Percentiles rank a stretch among this genome's conserved stretches.
These are phyloP conservation scores for Lignosus rhinocerotis DNA, from an alignment of 1,284 basidiomycete species.

Conservation along the genomic window DNA sequence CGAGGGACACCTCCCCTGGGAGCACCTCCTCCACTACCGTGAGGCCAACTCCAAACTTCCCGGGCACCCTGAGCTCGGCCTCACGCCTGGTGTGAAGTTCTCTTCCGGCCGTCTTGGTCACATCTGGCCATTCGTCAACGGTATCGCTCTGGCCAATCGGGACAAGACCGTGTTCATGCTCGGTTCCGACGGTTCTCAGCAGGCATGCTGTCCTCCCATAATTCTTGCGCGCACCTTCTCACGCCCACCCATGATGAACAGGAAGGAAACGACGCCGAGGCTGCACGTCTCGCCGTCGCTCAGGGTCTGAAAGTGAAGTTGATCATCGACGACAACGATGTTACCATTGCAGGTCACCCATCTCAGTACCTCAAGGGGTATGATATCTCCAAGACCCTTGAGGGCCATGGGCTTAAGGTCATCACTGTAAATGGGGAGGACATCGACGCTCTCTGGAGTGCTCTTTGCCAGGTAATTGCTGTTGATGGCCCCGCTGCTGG, in stretches of 20 bases:
- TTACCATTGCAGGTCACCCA: slow-evolving; percentile 85
- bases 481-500: slow-evolving; percentile 77
- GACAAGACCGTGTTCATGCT: slow-evolving; percentile 79
- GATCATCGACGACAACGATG: slow-evolving; percentile 85
- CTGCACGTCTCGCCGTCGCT: slow-evolving; percentile 81
- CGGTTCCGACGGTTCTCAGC: slow-evolving; percentile 86
- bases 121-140: slow-evolving; percentile 83
- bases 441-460: slow-evolving; percentile 74
- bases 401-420: slow-evolving; percentile 80
- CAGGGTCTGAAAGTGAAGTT: slow-evolving; percentile 81
- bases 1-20: slow-evolving; percentile 67
- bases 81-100: slow-evolving; percentile 86
- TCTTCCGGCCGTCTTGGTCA: slow-evolving; percentile 84
- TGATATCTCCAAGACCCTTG: slow-evolving; percentile 66
- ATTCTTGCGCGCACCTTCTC: slow-evolving; percentile 13
- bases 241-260: slow-evolving; percentile 37
- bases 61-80: slow-evolving; percentile 82
- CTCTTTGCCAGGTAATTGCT: slow-evolving; percentile 53
- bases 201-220: slow-evolving; percentile 31
- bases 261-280: slow-evolving; percentile 87
- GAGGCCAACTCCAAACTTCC: slow-evolving; percentile 83
- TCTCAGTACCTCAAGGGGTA: slow-evolving; percentile 82
- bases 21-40: slow-evolving; percentile 81
- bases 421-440: slow-evolving; percentile 74
- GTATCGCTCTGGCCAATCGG: slow-evolving; percentile 75